Percentiles rank a stretch among this genome's conserved stretches.
These are phyloP conservation scores for Perkinsus olseni DNA, from an alignment of 169 alveolate genomes.

Conservation along the genomic window DNA sequence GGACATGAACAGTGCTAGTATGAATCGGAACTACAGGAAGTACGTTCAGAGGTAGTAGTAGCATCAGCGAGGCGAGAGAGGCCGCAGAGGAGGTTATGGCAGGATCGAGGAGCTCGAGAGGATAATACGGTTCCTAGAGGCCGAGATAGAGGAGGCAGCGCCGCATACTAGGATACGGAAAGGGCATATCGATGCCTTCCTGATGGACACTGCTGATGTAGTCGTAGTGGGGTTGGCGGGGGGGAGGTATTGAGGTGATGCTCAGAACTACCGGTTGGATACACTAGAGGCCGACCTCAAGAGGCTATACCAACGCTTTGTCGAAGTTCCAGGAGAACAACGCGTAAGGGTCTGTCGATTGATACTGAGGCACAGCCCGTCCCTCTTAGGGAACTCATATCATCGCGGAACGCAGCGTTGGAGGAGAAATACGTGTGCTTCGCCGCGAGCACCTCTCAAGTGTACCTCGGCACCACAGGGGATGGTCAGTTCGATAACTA, in stretches of 20 bases:
- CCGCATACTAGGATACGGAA: background rate
- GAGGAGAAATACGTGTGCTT: background rate
- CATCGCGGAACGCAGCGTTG: background rate
- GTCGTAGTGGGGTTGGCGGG: background rate
- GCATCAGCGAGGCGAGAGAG: background rate
- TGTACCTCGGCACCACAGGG: background rate
- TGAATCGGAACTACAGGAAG: conserved; percentile 63
- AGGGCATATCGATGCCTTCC: background rate
- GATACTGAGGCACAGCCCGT: no score
- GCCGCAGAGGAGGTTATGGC: background rate
- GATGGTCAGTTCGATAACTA: background rate
- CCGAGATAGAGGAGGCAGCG: conserved; percentile 4
- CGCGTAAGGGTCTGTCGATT: background rate
- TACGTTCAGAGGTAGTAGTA: conserved; percentile 62
- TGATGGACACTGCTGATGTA: background rate
- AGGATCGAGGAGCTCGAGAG: conserved; percentile 79
- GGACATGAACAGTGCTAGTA: background rate
- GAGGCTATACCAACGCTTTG: conserved; percentile 38
- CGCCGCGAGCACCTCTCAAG: background rate
- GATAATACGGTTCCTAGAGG: conserved; percentile 59
- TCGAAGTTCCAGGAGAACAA: background rate
- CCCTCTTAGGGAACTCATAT: background rate
- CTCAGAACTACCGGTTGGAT: background rate
- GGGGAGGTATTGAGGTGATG: background rate
- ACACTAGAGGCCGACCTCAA: conserved; percentile 55